Evolutionary conservation across 345 rosid species (phyloP), one percentile per base, ranked within the genome.

Genomic region (Lepidium africanum): DNA sequence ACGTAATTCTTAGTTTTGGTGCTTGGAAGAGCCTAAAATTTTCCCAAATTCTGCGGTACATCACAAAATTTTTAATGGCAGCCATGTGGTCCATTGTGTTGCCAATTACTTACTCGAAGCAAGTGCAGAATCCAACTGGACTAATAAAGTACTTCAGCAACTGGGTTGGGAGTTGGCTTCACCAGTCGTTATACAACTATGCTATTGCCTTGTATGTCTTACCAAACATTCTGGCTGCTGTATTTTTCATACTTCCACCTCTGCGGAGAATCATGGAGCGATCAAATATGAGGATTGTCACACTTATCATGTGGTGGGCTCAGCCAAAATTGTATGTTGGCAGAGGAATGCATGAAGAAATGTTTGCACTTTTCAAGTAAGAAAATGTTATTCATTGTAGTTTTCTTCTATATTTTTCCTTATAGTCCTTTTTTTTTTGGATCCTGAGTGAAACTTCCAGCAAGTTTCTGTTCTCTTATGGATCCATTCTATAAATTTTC

Each of bases 281-380:
- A 43, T 94, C 99, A 51, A 94, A 92, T 72, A 81, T 77, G 84
- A 78, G 79, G 60, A 85, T 90, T 59, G 42, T 87, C 59, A 94
- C 93, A 64, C 60, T 91, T 54, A 54, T 89, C 55, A 85, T 91
- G 91, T 94, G 99, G 99, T 94, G 99, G 97, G 87, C 99, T 64
- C 96, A 94, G 93, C 97, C 97, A 67, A 91, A 94, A 75, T 76
- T 91, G 55, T 94, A 89, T 72, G 75, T 94, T 48, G 97, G 99
- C 73, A 84, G 99, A 84, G 97, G 99, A 76, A 86, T 94, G 96
- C 99, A 91, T 62, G 99, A 91, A 80, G 90, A 84, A 40, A 72
- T 86, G 75, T 81, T 86, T 71, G 84, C 97, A 59, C 96, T 91
- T 76, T 71, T 94, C 70, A 89, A 82, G 99, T 94, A 94, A 82